Evolutionary conservation across 106 monocot genomes (phyloP).

Genomic region (Dendrobium chrysotoxum): DNA sequence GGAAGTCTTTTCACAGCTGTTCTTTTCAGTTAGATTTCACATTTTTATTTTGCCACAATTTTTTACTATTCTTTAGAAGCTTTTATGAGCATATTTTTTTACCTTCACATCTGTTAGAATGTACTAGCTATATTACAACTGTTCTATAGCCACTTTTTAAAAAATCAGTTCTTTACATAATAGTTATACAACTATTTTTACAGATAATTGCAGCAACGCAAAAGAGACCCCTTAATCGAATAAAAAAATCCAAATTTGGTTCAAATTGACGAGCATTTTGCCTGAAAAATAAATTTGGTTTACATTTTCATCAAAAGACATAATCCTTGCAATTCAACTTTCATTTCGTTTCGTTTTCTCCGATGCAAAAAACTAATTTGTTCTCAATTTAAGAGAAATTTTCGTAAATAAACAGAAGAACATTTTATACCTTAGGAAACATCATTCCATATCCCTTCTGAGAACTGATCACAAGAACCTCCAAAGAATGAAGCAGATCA

Average conservation of each 20-base stretch:
- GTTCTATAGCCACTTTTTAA: no score
- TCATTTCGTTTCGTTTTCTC: not conserved
- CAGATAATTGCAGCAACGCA: not conserved
- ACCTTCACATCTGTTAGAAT: no score
- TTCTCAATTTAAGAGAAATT: not conserved
- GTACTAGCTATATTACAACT: no score
- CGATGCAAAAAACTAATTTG: not conserved
- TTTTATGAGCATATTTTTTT: no score
- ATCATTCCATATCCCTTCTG: slow-evolving; percentile 61
- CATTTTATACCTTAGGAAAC: slow-evolving; percentile 61
- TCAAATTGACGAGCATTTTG: not conserved
- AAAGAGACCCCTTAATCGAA: not conserved
- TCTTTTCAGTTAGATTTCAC: no score
- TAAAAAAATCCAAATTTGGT: not conserved
- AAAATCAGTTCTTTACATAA: no score
- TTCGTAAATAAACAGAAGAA: not conserved
- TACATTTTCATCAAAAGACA: not conserved
- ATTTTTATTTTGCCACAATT: no score
- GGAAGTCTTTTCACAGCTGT: no score
- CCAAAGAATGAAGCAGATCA: slow-evolving; percentile 22
- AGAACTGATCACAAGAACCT: slow-evolving; percentile 75
- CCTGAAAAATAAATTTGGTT: not conserved
- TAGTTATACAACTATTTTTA: no score
- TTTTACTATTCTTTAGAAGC: no score
- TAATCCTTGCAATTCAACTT: not conserved